Evolutionary conservation across 2,329 filamentous ascomycete genomes (phyloP).

Genomic region (Onygenales sp.): DNA sequence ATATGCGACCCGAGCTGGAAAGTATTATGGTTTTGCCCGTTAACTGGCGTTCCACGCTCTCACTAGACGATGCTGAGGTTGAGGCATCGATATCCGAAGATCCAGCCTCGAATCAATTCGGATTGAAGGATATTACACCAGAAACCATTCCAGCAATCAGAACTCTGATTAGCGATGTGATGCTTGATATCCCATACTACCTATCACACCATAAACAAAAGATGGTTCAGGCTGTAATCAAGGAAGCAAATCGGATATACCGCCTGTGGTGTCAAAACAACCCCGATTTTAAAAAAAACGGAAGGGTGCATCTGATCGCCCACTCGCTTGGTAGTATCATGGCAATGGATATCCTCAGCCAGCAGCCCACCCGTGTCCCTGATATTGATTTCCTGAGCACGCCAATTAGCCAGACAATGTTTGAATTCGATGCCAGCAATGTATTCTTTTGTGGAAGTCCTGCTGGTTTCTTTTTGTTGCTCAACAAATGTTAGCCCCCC

Average conservation of each 20-base stretch:
- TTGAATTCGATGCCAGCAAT: slow-evolving; percentile 87
- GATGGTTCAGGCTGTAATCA: slow-evolving; percentile 82
- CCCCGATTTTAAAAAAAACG: slow-evolving; percentile 67
- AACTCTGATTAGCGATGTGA: slow-evolving; percentile 89
- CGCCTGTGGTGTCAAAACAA: slow-evolving; percentile 92
- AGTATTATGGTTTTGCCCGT: slow-evolving; percentile 90
- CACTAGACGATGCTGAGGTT: slow-evolving; percentile 69
- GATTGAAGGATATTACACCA: slow-evolving; percentile 83
- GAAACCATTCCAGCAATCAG: slow-evolving; percentile 85
- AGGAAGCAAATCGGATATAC: slow-evolving; percentile 92
- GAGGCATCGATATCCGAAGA: slow-evolving; percentile 44
- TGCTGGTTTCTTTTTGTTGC: slow-evolving; percentile 80
- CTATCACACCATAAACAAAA: slow-evolving; percentile 91
- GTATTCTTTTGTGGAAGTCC: slow-evolving; percentile 87
- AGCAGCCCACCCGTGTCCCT: slow-evolving; percentile 68
- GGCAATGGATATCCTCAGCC: slow-evolving; percentile 82
- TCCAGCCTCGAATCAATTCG: slow-evolving; percentile 52
- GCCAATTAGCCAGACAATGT: slow-evolving; percentile 46
- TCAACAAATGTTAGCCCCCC: slow-evolving; percentile 51
- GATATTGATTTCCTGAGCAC: slow-evolving; percentile 30
- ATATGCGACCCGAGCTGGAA: slow-evolving; percentile 67
- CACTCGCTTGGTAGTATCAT: slow-evolving; percentile 93
- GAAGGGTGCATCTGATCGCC: slow-evolving; percentile 82
- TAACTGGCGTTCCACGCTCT: slow-evolving; percentile 86
- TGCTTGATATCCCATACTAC: slow-evolving; percentile 97